Evolutionary conservation across 768 basidiomycete genomes (phyloP).

Genomic region (Lactarius sanguifluus): DNA sequence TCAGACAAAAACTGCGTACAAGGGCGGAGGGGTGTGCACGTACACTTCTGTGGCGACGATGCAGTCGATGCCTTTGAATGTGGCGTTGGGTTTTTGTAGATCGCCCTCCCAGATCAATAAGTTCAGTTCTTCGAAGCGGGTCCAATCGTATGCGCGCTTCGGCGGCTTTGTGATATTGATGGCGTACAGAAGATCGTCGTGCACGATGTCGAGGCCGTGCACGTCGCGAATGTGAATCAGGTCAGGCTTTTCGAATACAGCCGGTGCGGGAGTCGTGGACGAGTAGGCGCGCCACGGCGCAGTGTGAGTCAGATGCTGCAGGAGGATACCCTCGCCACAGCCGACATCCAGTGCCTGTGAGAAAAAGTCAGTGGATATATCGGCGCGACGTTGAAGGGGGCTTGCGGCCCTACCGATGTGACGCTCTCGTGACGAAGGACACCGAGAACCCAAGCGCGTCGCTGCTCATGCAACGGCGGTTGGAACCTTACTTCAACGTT

Average conservation of each 20-base stretch:
- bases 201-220: slow-evolving; percentile 67
- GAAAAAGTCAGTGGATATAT: slow-evolving; percentile 3
- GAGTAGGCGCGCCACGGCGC: slow-evolving; percentile 60
- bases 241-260: slow-evolving; percentile 33
- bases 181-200: slow-evolving; percentile 55
- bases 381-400: not conserved
- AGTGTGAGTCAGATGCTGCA: slow-evolving; percentile 68
- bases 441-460: slow-evolving; percentile 70
- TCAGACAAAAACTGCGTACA: not conserved
- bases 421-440: slow-evolving; percentile 57
- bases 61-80: slow-evolving; percentile 64
- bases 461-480: slow-evolving; percentile 66
- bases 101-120: slow-evolving; percentile 75
- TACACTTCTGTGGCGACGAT: slow-evolving; percentile 84
- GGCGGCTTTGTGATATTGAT: slow-evolving; percentile 48
- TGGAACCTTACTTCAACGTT: slow-evolving; percentile 53
- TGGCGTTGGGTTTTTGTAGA: slow-evolving; percentile 63
- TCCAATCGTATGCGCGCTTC: slow-evolving; percentile 25
- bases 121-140: slow-evolving; percentile 68
- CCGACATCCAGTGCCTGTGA: slow-evolving; percentile 76
- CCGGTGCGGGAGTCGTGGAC: slow-evolving; percentile 33
- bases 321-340: slow-evolving; percentile 78
- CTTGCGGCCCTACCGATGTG: slow-evolving; percentile 41
- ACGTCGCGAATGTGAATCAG: slow-evolving; percentile 58
- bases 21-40: slow-evolving; percentile 33